Evolutionary conservation across 2,329 filamentous ascomycete genomes (phyloP).

Genomic region (Alternaria ethzedia): DNA sequence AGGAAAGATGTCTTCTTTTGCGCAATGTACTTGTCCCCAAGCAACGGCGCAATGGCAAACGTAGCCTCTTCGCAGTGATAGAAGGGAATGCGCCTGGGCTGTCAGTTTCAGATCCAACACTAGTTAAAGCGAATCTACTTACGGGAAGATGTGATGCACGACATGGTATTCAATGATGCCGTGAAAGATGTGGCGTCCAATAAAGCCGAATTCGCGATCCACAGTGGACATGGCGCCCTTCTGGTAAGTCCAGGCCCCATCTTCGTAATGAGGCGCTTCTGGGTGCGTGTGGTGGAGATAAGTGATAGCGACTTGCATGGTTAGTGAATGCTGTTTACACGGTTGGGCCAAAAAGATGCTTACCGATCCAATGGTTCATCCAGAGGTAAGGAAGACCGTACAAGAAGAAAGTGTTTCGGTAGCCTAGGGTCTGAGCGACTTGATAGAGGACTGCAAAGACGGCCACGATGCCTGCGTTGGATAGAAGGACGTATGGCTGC

Average conservation of each 20-base stretch:
- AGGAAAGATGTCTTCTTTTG: slow-evolving; percentile 28
- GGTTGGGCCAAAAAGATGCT: not conserved
- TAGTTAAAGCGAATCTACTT: slow-evolving; percentile 7
- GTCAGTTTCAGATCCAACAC: slow-evolving; percentile 9
- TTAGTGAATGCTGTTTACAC: not conserved
- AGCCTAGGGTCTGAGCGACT: not conserved
- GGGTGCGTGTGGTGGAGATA: slow-evolving; percentile 75
- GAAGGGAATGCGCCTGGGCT: slow-evolving; percentile 32
- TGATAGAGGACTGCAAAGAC: not conserved
- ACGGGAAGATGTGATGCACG: slow-evolving; percentile 67
- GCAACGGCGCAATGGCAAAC: slow-evolving; percentile 27
- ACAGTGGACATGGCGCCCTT: slow-evolving; percentile 68
- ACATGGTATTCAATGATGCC: slow-evolving; percentile 70
- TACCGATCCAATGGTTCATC: slow-evolving; percentile 71
- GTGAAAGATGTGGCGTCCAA: slow-evolving; percentile 70
- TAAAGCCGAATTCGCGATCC: slow-evolving; percentile 69
- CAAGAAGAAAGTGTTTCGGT: slow-evolving; percentile 56
- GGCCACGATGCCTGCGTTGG: slow-evolving; percentile 19
- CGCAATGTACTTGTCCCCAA: slow-evolving; percentile 33
- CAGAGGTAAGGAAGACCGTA: slow-evolving; percentile 72
- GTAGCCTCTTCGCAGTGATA: slow-evolving; percentile 38
- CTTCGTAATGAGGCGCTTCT: slow-evolving; percentile 64
- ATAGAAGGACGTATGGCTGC: slow-evolving; percentile 23
- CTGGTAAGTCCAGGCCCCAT: slow-evolving; percentile 66
- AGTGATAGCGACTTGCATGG: slow-evolving; percentile 67